A percentile compares a stretch with the other conserved stretches of the same genome.
Evolutionary conservation across 495 filamentous ascomycete genomes (phyloP).

Genomic region (Pyrenula massariospora): DNA sequence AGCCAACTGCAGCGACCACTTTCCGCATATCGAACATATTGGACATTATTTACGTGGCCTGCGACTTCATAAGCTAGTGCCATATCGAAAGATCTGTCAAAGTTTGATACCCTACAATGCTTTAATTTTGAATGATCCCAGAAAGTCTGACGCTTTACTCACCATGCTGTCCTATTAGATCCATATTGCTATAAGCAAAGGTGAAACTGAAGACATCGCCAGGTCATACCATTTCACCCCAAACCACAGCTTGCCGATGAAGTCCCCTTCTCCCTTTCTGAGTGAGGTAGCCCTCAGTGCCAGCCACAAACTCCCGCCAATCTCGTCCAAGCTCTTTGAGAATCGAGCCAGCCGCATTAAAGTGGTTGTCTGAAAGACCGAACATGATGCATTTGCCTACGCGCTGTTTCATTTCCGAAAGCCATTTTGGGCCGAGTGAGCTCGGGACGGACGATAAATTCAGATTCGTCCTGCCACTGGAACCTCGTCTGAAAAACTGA

Average conservation of each 20-base stretch:
- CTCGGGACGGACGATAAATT: neutral
- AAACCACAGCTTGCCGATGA: slow-evolving; percentile 62
- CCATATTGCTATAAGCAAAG: neutral
- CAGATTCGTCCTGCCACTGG: no score
- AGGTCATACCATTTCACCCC: slow-evolving; percentile 75
- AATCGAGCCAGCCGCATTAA: slow-evolving; percentile 47
- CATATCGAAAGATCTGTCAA: no score
- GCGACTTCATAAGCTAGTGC: no score
- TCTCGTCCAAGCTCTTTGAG: slow-evolving; percentile 51
- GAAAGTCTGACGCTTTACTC: slow-evolving; percentile 11
- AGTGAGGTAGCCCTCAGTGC: slow-evolving; percentile 72
- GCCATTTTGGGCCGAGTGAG: slow-evolving; percentile 52
- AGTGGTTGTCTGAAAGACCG: slow-evolving; percentile 52
- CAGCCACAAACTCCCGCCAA: slow-evolving; percentile 69
- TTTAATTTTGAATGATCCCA: no score
- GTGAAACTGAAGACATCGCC: neutral
- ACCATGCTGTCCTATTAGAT: slow-evolving; percentile 44
- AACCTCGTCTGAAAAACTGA: no score
- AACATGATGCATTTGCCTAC: slow-evolving; percentile 80
- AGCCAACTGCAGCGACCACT: slow-evolving; percentile 75
- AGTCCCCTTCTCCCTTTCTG: slow-evolving; percentile 52
- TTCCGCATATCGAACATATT: slow-evolving; percentile 77
- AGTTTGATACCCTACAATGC: no score
- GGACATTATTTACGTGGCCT: slow-evolving; percentile 86
- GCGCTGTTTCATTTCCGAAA: slow-evolving; percentile 57